phyloP scores from a whole-genome alignment of 345 rosid genomes.

The Euphorbia pulcherrima region DNA sequence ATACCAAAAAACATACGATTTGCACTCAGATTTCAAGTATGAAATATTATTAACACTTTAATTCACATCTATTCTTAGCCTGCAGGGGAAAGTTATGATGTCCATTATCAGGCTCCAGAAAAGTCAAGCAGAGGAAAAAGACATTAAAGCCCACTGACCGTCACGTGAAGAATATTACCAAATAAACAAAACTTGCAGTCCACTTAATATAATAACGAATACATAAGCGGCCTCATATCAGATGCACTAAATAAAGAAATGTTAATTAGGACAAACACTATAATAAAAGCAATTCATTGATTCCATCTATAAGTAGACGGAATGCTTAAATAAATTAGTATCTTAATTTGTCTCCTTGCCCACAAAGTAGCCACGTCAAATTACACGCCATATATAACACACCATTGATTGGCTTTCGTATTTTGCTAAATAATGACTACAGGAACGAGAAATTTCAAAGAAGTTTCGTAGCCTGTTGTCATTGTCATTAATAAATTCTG shows the following conservation, averaged over 20 bases:
- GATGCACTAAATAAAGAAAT: neutral
- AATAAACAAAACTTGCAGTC: neutral
- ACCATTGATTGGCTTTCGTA: neutral
- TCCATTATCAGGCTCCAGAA: neutral
- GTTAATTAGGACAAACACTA: neutral
- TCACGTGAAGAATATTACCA: neutral
- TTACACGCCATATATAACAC: neutral
- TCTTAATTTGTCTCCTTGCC: neutral
- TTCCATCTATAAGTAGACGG: neutral
- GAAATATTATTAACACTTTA: neutral
- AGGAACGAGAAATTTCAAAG: constrained; percentile 30
- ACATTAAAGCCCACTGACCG: neutral
- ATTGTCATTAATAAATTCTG: neutral
- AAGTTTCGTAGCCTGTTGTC: constrained; percentile 28
- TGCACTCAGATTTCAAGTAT: neutral
- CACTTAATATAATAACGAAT: neutral
- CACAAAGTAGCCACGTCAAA: neutral
- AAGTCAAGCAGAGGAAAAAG: neutral
- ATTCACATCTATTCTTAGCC: neutral
- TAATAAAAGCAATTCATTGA: neutral
- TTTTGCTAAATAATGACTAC: neutral
- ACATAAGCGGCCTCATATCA: neutral
- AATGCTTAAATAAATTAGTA: neutral
- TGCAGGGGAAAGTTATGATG: neutral
- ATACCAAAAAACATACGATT: too few relatives aligned